phyloP scores from a whole-genome alignment of 2,329 filamentous ascomycete species.

The Magnaporthales sp. region DNA sequence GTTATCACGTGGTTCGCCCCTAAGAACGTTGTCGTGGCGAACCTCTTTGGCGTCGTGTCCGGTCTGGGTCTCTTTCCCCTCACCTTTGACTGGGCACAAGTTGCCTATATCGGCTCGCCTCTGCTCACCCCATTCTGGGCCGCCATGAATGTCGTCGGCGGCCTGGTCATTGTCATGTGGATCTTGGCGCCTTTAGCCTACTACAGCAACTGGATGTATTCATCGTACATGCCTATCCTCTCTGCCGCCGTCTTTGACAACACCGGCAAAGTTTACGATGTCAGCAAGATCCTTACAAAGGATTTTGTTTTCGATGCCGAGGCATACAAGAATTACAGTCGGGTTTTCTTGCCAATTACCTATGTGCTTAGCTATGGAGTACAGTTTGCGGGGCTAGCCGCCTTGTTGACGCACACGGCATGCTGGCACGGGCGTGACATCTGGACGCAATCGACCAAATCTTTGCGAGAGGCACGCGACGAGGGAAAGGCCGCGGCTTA shows the following conservation, averaged over 20 bases:
- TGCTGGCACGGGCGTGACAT: slow-evolving; percentile 85
- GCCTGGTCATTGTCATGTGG: slow-evolving; percentile 78
- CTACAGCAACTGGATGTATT: slow-evolving; percentile 71
- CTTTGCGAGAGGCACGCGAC: slow-evolving; percentile 53
- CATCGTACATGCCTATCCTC: slow-evolving; percentile 79
- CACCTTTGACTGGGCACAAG: slow-evolving; percentile 88
- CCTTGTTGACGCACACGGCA: slow-evolving; percentile 69
- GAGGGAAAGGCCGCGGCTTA: slow-evolving; percentile 25
- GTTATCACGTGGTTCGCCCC: slow-evolving; percentile 84
- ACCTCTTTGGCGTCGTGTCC: slow-evolving; percentile 78
- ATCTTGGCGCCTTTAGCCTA: slow-evolving; percentile 71
- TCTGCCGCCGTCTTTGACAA: slow-evolving; percentile 84
- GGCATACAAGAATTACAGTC: slow-evolving; percentile 73
- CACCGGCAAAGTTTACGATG: slow-evolving; percentile 69
- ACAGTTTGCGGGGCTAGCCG: slow-evolving; percentile 75
- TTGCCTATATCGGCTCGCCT: slow-evolving; percentile 80
- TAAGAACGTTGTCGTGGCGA: slow-evolving; percentile 76
- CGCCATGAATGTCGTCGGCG: slow-evolving; percentile 74
- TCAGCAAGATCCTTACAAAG: slow-evolving; percentile 67
- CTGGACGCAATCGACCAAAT: slow-evolving; percentile 64
- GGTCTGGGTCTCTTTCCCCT: slow-evolving; percentile 76
- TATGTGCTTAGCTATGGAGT: slow-evolving; percentile 82
- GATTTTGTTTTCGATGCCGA: slow-evolving; percentile 71
- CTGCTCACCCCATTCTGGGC: slow-evolving; percentile 81
- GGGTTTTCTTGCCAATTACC: slow-evolving; percentile 78